A percentile compares a stretch with the other conserved stretches of the same genome.
phyloP scores from a whole-genome alignment of 164 flowering plant genomes.

The Magnolia changhungtana region DNA sequence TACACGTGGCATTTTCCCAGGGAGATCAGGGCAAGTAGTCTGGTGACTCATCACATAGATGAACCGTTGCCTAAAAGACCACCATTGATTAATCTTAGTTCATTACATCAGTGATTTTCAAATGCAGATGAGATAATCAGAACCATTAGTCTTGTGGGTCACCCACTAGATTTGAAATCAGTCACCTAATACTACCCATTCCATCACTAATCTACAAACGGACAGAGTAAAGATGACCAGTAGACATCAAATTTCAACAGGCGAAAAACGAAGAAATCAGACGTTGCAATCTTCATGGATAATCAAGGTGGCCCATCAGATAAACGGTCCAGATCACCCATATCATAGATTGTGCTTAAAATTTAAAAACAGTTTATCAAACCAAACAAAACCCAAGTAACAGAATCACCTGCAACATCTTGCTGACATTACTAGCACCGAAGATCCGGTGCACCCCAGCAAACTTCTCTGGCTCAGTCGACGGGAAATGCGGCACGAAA shows the following conservation, averaged over 20 bases:
- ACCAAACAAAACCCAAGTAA: not conserved
- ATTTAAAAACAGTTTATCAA: not conserved
- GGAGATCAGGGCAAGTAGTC: not conserved
- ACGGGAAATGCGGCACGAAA: slow-evolving; percentile 19
- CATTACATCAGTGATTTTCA: not conserved
- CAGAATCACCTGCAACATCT: slow-evolving; percentile 67
- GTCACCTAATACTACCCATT: too few species aligned
- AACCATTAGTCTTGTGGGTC: too few species aligned
- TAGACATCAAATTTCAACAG: too few species aligned
- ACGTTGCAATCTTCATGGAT: not conserved
- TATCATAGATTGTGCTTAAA: not conserved
- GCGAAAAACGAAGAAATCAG: too few species aligned
- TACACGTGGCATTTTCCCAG: not conserved
- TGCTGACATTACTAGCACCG: slow-evolving; percentile 85
- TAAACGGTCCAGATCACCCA: not conserved
- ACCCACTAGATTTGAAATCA: too few species aligned
- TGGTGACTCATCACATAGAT: not conserved
- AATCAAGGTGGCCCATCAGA: not conserved
- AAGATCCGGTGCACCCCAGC: slow-evolving; percentile 81
- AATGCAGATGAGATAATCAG: too few species aligned
- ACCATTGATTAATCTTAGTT: not conserved
- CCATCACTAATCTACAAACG: too few species aligned
- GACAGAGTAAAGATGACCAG: too few species aligned
- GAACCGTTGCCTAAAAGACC: not conserved
- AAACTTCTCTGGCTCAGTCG: slow-evolving; percentile 71